Percentiles rank a stretch among this genome's conserved stretches.
These are phyloP conservation scores for Haplosporangium sp. DNA, from an alignment of 371 early-diverging fungal species.

Conservation along the genomic window DNA sequence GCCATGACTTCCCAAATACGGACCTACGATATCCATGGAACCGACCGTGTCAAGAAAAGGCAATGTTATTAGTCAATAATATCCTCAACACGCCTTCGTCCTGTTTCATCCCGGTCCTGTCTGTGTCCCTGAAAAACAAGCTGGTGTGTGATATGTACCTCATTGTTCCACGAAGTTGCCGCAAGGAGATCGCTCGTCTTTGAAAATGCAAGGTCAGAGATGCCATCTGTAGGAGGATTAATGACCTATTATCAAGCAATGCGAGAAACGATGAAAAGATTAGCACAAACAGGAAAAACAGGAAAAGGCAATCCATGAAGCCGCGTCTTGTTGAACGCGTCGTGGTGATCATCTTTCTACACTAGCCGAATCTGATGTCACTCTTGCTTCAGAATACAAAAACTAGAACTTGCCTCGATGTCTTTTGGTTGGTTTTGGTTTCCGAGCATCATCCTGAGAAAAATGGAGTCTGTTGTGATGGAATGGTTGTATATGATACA, in stretches of 20 bases:
- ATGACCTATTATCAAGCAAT: constrained; percentile 61
- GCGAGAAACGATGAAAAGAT: background rate
- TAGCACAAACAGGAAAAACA: too few species aligned
- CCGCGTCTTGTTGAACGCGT: too few species aligned
- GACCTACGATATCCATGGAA: constrained; percentile 71
- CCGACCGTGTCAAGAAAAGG: background rate
- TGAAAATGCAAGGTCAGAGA: constrained; percentile 85
- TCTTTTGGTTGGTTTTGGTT: constrained; percentile 49
- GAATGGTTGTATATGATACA: background rate
- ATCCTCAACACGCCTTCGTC: too few species aligned
- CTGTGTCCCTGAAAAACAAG: too few species aligned
- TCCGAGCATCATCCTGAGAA: constrained; percentile 41
- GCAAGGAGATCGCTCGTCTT: constrained; percentile 86
- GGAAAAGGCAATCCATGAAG: too few species aligned
- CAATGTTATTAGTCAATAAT: background rate
- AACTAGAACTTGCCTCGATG: constrained; percentile 37
- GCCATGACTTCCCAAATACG: constrained; percentile 90
- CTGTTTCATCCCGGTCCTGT: too few species aligned
- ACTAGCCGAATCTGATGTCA: background rate
- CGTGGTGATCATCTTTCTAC: background rate
- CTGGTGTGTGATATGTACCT: constrained; percentile 62
- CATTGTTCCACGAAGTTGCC: constrained; percentile 93
- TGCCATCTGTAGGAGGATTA: constrained; percentile 81
- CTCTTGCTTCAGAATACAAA: too few species aligned
- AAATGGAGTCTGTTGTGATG: background rate